Evolutionary conservation across 805 yeast species (phyloP), one percentile per base, ranked within the genome.

Genomic region (Teunomyces stri): DNA sequence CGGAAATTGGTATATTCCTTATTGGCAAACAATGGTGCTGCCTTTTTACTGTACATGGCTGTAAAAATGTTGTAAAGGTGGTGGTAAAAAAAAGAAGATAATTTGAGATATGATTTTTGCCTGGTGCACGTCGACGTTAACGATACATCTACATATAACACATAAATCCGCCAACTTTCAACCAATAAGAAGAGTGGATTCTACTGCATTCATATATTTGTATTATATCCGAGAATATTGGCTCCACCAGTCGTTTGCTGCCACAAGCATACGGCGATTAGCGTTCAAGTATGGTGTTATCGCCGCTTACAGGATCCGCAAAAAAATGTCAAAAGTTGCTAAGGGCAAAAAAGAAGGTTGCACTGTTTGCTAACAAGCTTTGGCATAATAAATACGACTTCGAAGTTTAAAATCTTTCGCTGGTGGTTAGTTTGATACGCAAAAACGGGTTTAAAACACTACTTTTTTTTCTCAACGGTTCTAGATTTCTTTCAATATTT

Each of bases 1-100:
- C 85, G 78, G 71, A 92, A 90, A 52, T 80, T 80, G 28, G 77
- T 74, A 47, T 87, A 92, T 54, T 89, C 96, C 64, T 87, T 89
- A 51, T 55, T 64, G 43, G 68, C 61, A 47, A 70, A 60, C 40
- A 72, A 64, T 1, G 76, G 75, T n/a, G 48, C 34, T 30, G 52
- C 51, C 45, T 53, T 57, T n/a, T 37, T 37, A 5, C n/a, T 27
- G 18, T 25, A 12, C 25, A 40, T 18, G 4, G 29, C 40, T 16
- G 22, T 11, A 20, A 5, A 5, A 12, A 36, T 7, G 20, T 2
- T 18, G 4, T 20, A 36, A 10, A 18, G 4, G 3, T 6, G 21
- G 12, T 10, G 21, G 11, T 13, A 36, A 12, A n/a, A 36, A 25
- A 36, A 36, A 20, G 12, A 12, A 13, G 22, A 18, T 18, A 18